phyloP scores from a whole-genome alignment of 495 filamentous ascomycete species.

The Talaromyces trachyspermus region DNA sequence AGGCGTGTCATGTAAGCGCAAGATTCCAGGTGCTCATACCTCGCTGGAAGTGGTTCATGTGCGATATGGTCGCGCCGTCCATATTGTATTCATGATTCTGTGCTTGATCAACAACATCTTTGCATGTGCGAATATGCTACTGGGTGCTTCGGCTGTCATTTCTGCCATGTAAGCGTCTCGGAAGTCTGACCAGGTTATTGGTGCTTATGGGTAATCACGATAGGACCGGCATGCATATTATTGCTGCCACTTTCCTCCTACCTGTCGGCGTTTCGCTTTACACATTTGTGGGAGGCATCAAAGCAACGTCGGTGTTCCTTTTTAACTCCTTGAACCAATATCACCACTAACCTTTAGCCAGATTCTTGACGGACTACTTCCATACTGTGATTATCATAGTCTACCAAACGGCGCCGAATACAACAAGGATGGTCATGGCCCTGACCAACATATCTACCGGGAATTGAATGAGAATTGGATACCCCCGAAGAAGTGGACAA shows the following conservation, averaged over 20 bases:
- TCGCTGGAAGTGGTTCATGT: slow-evolving; percentile 34
- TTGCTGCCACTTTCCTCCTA: slow-evolving; percentile 35
- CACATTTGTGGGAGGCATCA: slow-evolving; percentile 40
- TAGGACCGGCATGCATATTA: slow-evolving; percentile 38
- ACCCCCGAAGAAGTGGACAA: too few relatives aligned
- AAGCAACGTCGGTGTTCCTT: slow-evolving; percentile 30
- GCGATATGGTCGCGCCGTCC: slow-evolving; percentile 27
- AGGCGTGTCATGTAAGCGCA: slow-evolving; percentile 40
- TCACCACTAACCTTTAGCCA: slow-evolving; percentile 11
- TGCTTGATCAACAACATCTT: slow-evolving; percentile 39
- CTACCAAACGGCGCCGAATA: too few relatives aligned
- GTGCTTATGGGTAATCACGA: neutral
- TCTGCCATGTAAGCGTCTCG: slow-evolving; percentile 24
- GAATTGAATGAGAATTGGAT: too few relatives aligned
- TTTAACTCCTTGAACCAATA: slow-evolving; percentile 12
- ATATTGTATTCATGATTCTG: slow-evolving; percentile 36
- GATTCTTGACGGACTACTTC: slow-evolving; percentile 41
- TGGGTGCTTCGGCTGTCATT: slow-evolving; percentile 32
- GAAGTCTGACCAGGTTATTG: too few relatives aligned
- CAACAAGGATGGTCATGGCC: too few relatives aligned
- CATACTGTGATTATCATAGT: slow-evolving; percentile 40
- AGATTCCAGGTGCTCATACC: slow-evolving; percentile 38
- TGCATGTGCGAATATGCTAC: slow-evolving; percentile 36
- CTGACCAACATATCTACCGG: too few relatives aligned
- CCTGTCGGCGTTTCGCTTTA: slow-evolving; percentile 38